Evolutionary conservation across 768 basidiomycete genomes (phyloP).

Genomic region (Hygrocybe coccinea): DNA sequence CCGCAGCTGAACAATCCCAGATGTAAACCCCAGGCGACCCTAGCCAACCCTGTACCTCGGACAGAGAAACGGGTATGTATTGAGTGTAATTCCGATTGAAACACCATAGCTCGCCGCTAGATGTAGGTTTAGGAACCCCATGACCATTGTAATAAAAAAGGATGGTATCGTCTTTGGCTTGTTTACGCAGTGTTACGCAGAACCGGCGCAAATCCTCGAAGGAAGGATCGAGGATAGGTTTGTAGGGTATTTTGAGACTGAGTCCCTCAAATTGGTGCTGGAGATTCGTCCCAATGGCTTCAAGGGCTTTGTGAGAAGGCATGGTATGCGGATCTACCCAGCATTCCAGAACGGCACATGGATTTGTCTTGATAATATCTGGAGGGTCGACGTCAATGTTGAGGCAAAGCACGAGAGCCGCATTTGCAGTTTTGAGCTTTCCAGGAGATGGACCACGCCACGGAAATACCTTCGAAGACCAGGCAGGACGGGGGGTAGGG

Average conservation of each 20-base stretch:
- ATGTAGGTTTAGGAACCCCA: conserved; percentile 94
- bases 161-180: conserved; percentile 89
- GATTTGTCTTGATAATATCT: conserved; percentile 94
- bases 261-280: conserved; percentile 95
- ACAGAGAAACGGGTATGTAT: conserved; percentile 93
- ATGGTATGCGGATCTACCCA: conserved; percentile 96
- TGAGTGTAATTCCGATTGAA: conserved; percentile 97
- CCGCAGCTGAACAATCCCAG: conserved; percentile 99
- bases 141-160: conserved; percentile 99
- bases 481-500: conserved; percentile 64
- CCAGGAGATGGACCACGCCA: conserved; percentile 81
- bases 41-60: conserved; percentile 90
- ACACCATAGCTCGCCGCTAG: conserved; percentile 96
- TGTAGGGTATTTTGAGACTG: conserved; percentile 90
- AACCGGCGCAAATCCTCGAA: conserved; percentile 89
- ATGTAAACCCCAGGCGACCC: conserved; percentile 95
- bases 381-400: conserved; percentile 98
- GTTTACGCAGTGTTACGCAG: conserved; percentile 75
- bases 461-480: conserved; percentile 59
- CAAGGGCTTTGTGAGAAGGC: conserved; percentile 88
- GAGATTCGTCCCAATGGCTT: conserved; percentile 88
- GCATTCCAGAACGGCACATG: conserved; percentile 90
- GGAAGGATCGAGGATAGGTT: conserved; percentile 91
- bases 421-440: conserved; percentile 88
- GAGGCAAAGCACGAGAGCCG: conserved; percentile 84